Evolutionary conservation across 164 flowering plant genomes (phyloP), one percentile per base, ranked within the genome.

Genomic region (Kalanchoe fedtschenkoi): DNA sequence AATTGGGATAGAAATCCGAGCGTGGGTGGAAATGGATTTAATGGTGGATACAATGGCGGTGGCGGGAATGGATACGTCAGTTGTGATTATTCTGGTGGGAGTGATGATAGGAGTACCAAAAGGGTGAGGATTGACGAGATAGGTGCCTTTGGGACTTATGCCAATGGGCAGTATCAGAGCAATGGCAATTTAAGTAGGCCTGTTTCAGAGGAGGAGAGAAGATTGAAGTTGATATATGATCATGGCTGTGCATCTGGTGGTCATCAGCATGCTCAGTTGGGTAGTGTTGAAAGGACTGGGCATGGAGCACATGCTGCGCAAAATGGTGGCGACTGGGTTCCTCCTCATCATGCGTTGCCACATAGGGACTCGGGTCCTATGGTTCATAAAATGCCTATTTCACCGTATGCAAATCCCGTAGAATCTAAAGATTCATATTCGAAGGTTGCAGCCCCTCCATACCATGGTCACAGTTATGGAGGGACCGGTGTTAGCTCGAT

Each of bases 201-300:
- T 10, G 58, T 2, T 73, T 68, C 0, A 38, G 42, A 0, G 91
- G 83, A 16, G 74, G 82, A 22, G 74, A 83, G 95, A 38, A 74
- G 89, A 58, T 76, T 87, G 80, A 80, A 75, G 72, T 66, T 89
- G 76, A 75, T 88, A 61, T 83, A 87, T 5, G 86, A 87, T 68
- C 95, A 88, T 60, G 98, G 98, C 3, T 66, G 60, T n/a, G 65
- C 57, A 10, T 15, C 56, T 3, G 64, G 66, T 51, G 64, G 42
- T n/a, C 17, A 43, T 43, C 39, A 37, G 13, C 39, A 11, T 9
- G 13, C 11, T 5, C 39, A 5, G 39, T 8, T 9, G 39, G 11
- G 39, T 15, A 4, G 39, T 16, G 21, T 56, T 47, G 16, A 60
- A 62, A 47, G 66, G 61, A 34, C 74, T 61, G 24, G 24, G 37